Conservation (phyloP, 2,329 filamentous ascomycete genomes). For the Cryphonectria naterciae region DNA sequence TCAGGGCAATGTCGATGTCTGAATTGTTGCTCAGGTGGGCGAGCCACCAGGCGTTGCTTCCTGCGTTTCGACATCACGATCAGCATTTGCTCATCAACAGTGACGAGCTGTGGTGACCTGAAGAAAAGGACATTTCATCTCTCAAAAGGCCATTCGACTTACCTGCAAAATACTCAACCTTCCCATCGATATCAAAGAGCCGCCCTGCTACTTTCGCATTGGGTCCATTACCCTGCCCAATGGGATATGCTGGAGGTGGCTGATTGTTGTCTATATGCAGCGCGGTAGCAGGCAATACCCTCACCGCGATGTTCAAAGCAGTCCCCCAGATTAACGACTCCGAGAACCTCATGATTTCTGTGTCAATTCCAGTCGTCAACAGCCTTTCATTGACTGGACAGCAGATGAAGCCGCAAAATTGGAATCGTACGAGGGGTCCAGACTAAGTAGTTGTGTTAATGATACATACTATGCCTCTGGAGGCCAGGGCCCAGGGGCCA, state of each 20-base stretch:
- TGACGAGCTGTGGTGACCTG: not conserved
- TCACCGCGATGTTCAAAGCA: not conserved
- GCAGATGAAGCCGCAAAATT: not conserved
- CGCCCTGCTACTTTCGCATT: constrained; percentile 25
- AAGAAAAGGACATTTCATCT: not conserved
- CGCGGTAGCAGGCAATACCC: not conserved
- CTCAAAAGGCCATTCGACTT: not conserved
- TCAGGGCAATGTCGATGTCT: constrained; percentile 55
- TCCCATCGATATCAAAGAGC: constrained; percentile 22
- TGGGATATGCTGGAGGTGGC: constrained; percentile 21
- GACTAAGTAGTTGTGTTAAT: not conserved
- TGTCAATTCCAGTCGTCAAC: not conserved
- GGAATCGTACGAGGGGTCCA: not conserved
- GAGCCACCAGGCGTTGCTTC: constrained; percentile 29
- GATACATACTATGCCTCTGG: not conserved
- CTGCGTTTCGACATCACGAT: not conserved
- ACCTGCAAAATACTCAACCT: constrained; percentile 25
- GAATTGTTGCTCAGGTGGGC: constrained; percentile 48
- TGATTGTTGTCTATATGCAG: constrained; percentile 22
- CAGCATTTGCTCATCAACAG: not conserved
- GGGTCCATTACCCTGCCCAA: constrained; percentile 13
- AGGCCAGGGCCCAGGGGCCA: no score
- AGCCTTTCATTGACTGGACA: not conserved
- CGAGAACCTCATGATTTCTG: constrained; percentile 20
- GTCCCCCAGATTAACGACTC: constrained; percentile 3